Evolutionary conservation across 2,329 filamentous ascomycete species (phyloP).

Genomic region (Alternaria gaisen): DNA sequence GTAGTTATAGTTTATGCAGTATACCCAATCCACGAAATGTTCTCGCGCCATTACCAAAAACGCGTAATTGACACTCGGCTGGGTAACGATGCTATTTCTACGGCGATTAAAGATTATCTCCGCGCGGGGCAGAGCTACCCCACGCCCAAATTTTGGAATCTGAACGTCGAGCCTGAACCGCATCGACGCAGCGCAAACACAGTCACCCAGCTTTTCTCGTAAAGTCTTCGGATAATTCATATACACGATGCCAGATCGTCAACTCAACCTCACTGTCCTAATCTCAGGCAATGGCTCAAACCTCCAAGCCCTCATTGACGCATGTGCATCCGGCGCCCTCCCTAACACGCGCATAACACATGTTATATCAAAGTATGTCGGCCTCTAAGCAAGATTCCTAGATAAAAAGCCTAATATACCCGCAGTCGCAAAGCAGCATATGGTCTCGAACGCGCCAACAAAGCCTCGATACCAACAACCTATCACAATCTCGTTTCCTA

Average conservation of each 20-base stretch:
- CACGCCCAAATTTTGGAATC: constrained; percentile 33
- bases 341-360: constrained; percentile 65
- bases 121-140: constrained; percentile 29
- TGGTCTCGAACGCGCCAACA: constrained; percentile 68
- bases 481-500: constrained; percentile 85
- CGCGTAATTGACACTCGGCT: too few relatives aligned
- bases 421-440: constrained; percentile 64
- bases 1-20: constrained; percentile 9
- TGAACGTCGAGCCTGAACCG: constrained; percentile 1
- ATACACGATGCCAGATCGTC: constrained; percentile 33
- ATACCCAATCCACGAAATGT: constrained; percentile 13
- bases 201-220: not conserved
- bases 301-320: constrained; percentile 78
- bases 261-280: constrained; percentile 69
- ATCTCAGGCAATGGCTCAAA: constrained; percentile 73
- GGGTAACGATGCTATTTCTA: not conserved
- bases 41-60: not conserved
- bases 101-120: constrained; percentile 19
- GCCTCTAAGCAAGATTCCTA: not conserved
- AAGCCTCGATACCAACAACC: constrained; percentile 72
- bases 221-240: not conserved
- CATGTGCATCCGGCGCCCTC: constrained; percentile 58
- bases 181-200: not conserved
- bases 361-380: constrained; percentile 64
- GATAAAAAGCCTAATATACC: not conserved